phyloP scores from a whole-genome alignment of 108 stramenopile genomes.

The Nannochloropsis salina region DNA sequence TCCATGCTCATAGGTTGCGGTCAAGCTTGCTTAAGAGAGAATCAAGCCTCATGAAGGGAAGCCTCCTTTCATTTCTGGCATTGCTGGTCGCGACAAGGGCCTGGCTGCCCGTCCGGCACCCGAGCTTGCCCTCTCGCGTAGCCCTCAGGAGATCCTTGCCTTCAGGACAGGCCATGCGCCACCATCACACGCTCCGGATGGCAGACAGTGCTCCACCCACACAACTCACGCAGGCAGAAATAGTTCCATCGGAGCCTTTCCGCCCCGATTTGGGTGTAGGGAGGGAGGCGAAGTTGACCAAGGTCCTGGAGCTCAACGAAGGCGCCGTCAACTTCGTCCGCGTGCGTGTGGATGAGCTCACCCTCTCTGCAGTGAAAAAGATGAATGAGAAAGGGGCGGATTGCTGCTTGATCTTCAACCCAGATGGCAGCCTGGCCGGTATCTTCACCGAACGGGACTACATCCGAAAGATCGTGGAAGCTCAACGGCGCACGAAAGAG shows the following conservation, averaged over 20 bases:
- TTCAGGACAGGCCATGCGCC: not conserved
- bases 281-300: not conserved
- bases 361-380: not conserved
- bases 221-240: not conserved
- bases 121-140: not conserved
- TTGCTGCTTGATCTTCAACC: slow-evolving; percentile 46
- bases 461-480: slow-evolving; percentile 48
- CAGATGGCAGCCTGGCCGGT: slow-evolving; percentile 58
- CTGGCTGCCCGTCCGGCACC: not conserved
- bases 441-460: slow-evolving; percentile 88
- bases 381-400: not conserved
- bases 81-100: not conserved
- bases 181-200: not conserved
- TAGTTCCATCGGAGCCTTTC: not conserved
- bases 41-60: not conserved
- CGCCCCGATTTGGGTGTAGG: not conserved
- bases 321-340: not conserved
- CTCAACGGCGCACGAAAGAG: slow-evolving; percentile 58
- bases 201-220: not conserved
- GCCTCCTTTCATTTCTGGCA: not conserved
- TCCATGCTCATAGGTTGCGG: not conserved
- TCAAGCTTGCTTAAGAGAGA: not conserved
- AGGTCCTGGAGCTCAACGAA: not conserved
- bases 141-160: not conserved
- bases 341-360: not conserved